These are phyloP conservation scores for Apiosordaria backusii DNA, from an alignment of 495 filamentous ascomycete genomes.

Conservation along the genomic window DNA sequence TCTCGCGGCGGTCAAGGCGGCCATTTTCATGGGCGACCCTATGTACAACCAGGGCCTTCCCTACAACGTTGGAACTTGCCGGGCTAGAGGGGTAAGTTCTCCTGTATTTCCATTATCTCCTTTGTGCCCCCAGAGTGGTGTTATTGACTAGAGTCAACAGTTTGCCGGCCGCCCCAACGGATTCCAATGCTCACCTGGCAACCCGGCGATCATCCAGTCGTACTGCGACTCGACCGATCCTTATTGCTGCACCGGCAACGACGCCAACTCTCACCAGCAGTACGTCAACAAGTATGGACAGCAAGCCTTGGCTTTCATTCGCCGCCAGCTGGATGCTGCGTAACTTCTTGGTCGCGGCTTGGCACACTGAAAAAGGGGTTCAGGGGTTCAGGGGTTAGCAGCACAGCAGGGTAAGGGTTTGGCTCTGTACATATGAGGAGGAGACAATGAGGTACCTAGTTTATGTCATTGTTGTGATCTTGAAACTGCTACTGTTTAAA, in stretches of 20 bases:
- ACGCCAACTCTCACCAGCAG: constrained; percentile 54
- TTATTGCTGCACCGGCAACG: constrained; percentile 61
- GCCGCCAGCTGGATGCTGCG: constrained; percentile 36
- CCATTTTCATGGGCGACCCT: constrained; percentile 61
- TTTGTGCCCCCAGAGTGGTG: neutral
- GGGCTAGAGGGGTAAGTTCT: constrained; percentile 52
- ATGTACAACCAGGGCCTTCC: constrained; percentile 50
- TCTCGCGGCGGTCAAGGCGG: constrained; percentile 46
- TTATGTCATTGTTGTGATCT: no score
- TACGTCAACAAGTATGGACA: constrained; percentile 59
- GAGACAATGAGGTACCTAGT: no score
- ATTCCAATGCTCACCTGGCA: constrained; percentile 47
- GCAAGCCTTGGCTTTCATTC: constrained; percentile 54
- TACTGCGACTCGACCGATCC: constrained; percentile 63
- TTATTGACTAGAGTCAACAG: constrained; percentile 25
- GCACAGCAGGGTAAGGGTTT: no score
- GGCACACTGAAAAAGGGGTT: neutral
- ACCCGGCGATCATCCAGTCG: constrained; percentile 50
- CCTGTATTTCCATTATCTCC: neutral
- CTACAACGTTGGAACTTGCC: constrained; percentile 62
- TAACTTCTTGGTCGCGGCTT: neutral
- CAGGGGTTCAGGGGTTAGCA: neutral
- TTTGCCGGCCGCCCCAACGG: constrained; percentile 56
- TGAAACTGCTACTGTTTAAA: no score
- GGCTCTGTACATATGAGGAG: no score